Conservation (phyloP, 2,329 filamentous ascomycete species). For the Scolecobasidium constrictum region DNA sequence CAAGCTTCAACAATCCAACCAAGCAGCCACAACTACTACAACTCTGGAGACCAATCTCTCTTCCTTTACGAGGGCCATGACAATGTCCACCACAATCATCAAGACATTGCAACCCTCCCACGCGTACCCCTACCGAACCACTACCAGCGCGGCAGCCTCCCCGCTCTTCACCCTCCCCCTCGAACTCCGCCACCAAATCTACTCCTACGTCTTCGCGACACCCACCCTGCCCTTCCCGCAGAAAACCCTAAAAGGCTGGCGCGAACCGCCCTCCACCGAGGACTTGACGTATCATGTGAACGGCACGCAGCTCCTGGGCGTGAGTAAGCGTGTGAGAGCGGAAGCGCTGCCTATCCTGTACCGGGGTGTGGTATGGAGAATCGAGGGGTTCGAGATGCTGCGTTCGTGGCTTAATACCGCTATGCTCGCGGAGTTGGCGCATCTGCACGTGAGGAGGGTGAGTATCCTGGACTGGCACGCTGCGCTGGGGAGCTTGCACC, state of each 20-base stretch:
- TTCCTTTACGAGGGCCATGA: too few species aligned
- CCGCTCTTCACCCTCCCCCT: conserved; percentile 1
- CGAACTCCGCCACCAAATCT: conserved; percentile 7
- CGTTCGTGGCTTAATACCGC: neutral
- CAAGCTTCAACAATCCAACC: too few species aligned
- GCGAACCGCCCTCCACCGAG: neutral
- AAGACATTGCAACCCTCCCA: too few species aligned
- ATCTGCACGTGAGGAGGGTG: neutral
- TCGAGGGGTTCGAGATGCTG: neutral
- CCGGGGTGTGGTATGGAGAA: neutral
- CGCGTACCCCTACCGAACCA: too few species aligned
- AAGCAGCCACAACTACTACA: too few species aligned
- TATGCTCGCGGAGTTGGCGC: neutral
- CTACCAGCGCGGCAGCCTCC: too few species aligned
- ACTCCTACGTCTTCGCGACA: conserved; percentile 3
- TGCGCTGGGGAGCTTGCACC: neutral
- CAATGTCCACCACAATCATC: too few species aligned
- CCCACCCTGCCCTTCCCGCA: neutral
- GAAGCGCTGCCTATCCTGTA: neutral
- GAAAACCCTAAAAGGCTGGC: neutral
- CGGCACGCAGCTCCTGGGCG: neutral
- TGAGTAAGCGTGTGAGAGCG: neutral
- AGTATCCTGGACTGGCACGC: neutral
- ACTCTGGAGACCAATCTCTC: too few species aligned
- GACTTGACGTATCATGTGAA: neutral